Conservation (phyloP, 108 stramenopile species). For the Asterionellopsis glacialis region DNA sequence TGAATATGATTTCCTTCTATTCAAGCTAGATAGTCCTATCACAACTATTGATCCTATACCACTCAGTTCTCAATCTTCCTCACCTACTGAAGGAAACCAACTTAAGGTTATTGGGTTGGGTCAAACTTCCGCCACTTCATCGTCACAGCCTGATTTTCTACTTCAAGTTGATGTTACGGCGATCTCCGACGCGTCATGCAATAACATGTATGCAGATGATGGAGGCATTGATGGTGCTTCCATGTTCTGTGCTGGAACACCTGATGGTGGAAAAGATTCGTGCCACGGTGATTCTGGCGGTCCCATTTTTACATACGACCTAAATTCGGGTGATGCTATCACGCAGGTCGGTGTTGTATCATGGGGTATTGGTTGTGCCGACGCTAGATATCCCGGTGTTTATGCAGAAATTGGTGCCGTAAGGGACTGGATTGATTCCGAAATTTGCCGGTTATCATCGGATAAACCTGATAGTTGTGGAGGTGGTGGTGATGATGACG, state of each 20-base stretch:
- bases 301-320: constrained; percentile 10
- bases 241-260: constrained; percentile 16
- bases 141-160: constrained; percentile 9
- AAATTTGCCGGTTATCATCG: constrained; percentile 24
- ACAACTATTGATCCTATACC: background rate
- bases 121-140: background rate
- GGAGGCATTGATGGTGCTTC: background rate
- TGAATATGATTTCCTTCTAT: background rate
- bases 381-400: constrained; percentile 36
- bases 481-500: no score
- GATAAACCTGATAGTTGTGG: no score
- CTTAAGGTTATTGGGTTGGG: constrained; percentile 33
- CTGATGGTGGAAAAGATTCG: constrained; percentile 10
- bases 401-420: constrained; percentile 44
- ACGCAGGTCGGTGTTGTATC: constrained; percentile 29
- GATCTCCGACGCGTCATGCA: constrained; percentile 4
- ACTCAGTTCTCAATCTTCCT: background rate
- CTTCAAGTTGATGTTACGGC: constrained; percentile 13
- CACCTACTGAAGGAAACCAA: constrained; percentile 4
- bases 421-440: constrained; percentile 45
- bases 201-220: constrained; percentile 11
- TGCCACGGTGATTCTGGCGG: constrained; percentile 34
- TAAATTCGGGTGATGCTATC: background rate
- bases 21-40: constrained; percentile 1
- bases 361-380: constrained; percentile 29